Conservation (phyloP, 345 rosid species). For the Eucalyptus regnans region DNA sequence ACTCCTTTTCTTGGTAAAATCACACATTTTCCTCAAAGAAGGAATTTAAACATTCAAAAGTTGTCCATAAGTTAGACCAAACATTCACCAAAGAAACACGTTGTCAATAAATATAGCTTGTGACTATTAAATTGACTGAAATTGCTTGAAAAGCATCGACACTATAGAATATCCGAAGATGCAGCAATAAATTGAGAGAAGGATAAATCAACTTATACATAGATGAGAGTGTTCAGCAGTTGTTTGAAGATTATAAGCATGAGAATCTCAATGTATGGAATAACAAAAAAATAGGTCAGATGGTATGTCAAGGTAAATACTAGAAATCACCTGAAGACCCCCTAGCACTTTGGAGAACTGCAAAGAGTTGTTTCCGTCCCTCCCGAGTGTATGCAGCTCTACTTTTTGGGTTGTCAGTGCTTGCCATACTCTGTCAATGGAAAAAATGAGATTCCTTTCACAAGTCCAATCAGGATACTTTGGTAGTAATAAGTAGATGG, state of each 20-base stretch:
- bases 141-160: background rate
- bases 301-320: background rate
- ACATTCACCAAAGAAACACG: background rate
- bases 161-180: background rate
- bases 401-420: conserved; percentile 53
- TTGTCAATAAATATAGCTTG: background rate
- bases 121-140: background rate
- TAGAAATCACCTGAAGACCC: conserved; percentile 80
- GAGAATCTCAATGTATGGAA: background rate
- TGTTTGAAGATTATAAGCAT: background rate
- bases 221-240: background rate
- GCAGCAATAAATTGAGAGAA: background rate
- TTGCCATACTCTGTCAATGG: conserved; percentile 46
- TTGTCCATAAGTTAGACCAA: background rate
- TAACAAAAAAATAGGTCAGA: background rate
- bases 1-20: background rate
- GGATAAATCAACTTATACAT: background rate
- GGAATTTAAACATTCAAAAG: background rate
- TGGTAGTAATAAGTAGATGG: background rate
- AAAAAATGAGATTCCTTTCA: conserved; percentile 1
- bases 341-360: conserved; percentile 96
- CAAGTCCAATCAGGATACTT: background rate
- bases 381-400: conserved; percentile 83
- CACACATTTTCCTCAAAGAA: background rate
- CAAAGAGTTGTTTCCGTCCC: conserved; percentile 96